Base-by-base conservation (phyloP, 441 rosid species). In the Pelargonium fulgidum region DNA sequence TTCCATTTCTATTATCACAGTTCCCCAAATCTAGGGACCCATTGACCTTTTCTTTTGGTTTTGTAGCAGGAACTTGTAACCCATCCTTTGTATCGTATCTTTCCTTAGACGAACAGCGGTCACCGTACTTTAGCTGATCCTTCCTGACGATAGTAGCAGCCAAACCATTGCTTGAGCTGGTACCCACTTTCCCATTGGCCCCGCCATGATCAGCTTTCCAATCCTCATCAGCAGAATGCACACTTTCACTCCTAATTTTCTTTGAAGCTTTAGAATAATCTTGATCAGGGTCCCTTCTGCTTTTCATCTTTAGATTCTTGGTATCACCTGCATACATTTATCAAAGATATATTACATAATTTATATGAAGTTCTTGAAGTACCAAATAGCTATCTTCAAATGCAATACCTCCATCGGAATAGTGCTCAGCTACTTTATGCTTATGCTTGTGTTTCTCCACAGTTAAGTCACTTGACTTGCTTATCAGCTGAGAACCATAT, bases 361-460 rank as follows among this genome's bases (percentile, higher is more conserved):
- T 58, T 58, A n/a, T 58, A 20, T 10, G 33, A 26, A 8, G 63
- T 58, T 39, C 26, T 58, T 19, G 63, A 58, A 58, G 12, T 19
- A 58, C 29, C 63, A 58, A 58, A 58, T 19, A 58, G 63, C 63
- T 58, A 20, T 61, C 69, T 67, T 77, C 74, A 72, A 76, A 76
- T 52, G 45, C 62, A 79, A 70, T 88, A 93, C 99, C 97, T 85
- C 82, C 93, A 80, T 80, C 92, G 69, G 82, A 85, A 70, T 66
- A 61, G 68, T 67, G 86, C 68, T 82, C 89, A 24, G 14, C 71
- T 48, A 72, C 78, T 80, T 84, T 88, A 75, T 72, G 92, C 82
- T 78, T 88, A 69, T 75, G 73, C 74, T 70, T 79, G 36, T 75
- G 84, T 74, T 84, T 87, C 84, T 84, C 87, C 33, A 69, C 75